phyloP scores from a whole-genome alignment of 2,329 filamentous ascomycete species.

The Paraconiothyrium brasiliense region DNA sequence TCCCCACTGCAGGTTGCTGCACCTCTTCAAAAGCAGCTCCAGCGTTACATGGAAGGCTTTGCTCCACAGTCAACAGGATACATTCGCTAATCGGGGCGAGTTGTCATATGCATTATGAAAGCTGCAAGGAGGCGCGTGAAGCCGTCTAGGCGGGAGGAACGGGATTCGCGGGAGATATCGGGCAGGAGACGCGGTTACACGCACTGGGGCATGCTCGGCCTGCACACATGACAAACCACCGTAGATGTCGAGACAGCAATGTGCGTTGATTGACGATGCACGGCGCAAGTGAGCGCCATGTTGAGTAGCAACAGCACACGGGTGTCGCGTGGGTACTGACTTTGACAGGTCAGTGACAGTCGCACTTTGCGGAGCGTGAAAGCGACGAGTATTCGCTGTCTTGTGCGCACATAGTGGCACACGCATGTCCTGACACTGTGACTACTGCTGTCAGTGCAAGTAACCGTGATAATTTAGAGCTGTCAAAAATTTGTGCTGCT shows the following conservation, averaged over 20 bases:
- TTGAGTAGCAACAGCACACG: constrained; percentile 26
- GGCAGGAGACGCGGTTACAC: constrained; percentile 38
- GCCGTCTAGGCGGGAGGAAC: constrained; percentile 33
- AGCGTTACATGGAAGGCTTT: constrained; percentile 28
- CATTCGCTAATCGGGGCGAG: constrained; percentile 18
- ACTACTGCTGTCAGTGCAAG: constrained; percentile 43
- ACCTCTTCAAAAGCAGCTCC: constrained; percentile 31
- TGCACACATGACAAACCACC: constrained; percentile 32
- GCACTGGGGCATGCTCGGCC: constrained; percentile 17
- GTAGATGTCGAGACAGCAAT: constrained; percentile 20
- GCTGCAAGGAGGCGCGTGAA: constrained; percentile 30
- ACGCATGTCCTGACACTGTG: constrained; percentile 38
- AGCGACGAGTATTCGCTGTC: constrained; percentile 22
- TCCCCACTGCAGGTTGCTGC: constrained; percentile 21
- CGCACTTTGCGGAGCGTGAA: constrained; percentile 27
- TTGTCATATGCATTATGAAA: constrained; percentile 16
- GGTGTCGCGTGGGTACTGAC: constrained; percentile 27
- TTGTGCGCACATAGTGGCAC: constrained; percentile 27
- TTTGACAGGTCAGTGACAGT: constrained; percentile 43
- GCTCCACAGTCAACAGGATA: constrained; percentile 19
- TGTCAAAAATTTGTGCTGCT: constrained; percentile 42
- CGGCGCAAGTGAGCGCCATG: constrained; percentile 28
- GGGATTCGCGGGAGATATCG: constrained; percentile 40
- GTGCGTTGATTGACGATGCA: constrained; percentile 36
- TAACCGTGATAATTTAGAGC: constrained; percentile 32